Evolutionary conservation across 768 basidiomycete species (phyloP), one percentile per base, ranked within the genome.

Genomic region (Boletus huronensis): DNA sequence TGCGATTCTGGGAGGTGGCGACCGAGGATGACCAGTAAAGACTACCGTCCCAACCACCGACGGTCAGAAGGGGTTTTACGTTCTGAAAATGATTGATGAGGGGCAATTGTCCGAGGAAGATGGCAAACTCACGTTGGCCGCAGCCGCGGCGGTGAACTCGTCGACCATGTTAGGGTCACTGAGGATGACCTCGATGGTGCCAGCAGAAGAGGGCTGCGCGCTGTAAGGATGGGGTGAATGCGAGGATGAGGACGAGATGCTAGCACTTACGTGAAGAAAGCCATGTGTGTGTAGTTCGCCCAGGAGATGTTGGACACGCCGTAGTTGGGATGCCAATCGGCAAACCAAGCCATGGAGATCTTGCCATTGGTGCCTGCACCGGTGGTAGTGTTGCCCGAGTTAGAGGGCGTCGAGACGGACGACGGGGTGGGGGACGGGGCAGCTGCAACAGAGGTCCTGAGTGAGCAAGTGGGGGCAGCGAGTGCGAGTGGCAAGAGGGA

Each of bases 1-100:
- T 81, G 38, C 85, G 79, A 65, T 85, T 85, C 28, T 70, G 59
- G 0, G 77, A 60, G 7, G 79, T 81, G 29, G 75, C 79, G 8
- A 88, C 81, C 41, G 78, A 76, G 3, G 74, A 72, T 0, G 86
- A 88, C 72, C 80, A 89, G 69, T 76, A 86, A 13, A 72, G 69
- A 2, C 82, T 83, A 7, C 85, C 85, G 5, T 76, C 79, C 84
- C 84, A 88, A 13, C 87, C 87, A 44, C 86, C 87, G 28, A 87
- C 73, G 31, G 83, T 82, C 43, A 87, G 68, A 41, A 80, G 63
- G 2, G 85, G 81, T 57, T 79, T 74, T 5, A 85, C 84, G 43
- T 71, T 68, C 84, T 86, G 50, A 49, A 9, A 16, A 25, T 1
- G 28, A 36, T 9, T 11, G 40, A 26, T 53, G 25, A 57, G 42